phyloP scores from a whole-genome alignment of 2,329 filamentous ascomycete genomes.

The Ustilaginoidea virens region DNA sequence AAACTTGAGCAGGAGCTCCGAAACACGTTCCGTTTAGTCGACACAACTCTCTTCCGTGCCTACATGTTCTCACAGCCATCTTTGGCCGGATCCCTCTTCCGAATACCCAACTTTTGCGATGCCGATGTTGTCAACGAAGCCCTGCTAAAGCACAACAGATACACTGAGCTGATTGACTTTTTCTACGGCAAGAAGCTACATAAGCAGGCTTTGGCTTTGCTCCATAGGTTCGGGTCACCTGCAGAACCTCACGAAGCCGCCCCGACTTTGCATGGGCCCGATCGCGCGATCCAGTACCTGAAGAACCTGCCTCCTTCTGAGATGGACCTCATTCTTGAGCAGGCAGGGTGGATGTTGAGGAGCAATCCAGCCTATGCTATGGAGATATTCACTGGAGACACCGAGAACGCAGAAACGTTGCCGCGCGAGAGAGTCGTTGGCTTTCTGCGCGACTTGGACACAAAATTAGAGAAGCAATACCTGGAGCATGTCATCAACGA shows the following conservation, averaged over 20 bases:
- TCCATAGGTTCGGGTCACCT: slow-evolving; percentile 63
- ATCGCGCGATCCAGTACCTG: slow-evolving; percentile 76
- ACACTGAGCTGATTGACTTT: slow-evolving; percentile 93
- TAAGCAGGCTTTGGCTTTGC: slow-evolving; percentile 65
- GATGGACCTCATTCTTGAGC: slow-evolving; percentile 83
- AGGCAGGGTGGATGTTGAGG: slow-evolving; percentile 73
- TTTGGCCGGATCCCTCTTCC: slow-evolving; percentile 78
- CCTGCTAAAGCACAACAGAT: slow-evolving; percentile 72
- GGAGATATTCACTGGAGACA: slow-evolving; percentile 87
- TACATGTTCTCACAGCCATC: slow-evolving; percentile 88
- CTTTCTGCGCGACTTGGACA: slow-evolving; percentile 58
- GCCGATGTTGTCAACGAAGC: slow-evolving; percentile 90
- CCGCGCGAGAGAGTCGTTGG: slow-evolving; percentile 60
- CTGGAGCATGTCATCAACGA: slow-evolving; percentile 84
- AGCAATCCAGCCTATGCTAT: slow-evolving; percentile 62
- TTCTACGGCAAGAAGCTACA: slow-evolving; percentile 92
- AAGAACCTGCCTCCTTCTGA: slow-evolving; percentile 75
- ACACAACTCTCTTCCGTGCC: slow-evolving; percentile 85
- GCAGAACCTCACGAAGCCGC: slow-evolving; percentile 33
- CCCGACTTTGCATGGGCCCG: slow-evolving; percentile 57
- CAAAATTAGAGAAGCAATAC: slow-evolving; percentile 61
- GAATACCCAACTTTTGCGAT: slow-evolving; percentile 93
- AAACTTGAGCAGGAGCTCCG: slow-evolving; percentile 58
- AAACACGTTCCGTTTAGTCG: slow-evolving; percentile 68
- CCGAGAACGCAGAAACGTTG: slow-evolving; percentile 83